Conservation (phyloP, 78 protist genomes). For the Capsaspora owczarzaki region DNA sequence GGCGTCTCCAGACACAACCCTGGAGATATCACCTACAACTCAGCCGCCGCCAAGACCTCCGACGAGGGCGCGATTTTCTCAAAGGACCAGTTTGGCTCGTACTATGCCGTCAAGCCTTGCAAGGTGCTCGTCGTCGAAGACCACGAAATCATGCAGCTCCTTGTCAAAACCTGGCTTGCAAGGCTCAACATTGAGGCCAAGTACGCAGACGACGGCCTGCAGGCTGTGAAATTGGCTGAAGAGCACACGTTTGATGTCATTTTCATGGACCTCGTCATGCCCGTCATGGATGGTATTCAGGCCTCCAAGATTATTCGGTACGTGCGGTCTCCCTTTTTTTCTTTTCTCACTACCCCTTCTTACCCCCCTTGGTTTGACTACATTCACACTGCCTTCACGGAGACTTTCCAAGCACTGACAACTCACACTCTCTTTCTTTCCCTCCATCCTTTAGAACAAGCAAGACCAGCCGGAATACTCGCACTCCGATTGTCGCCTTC, state of each 20-base stretch:
- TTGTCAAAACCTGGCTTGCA: neutral
- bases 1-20: too few species aligned
- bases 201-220: neutral
- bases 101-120: neutral
- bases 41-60: too few species aligned
- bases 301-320: neutral
- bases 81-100: neutral
- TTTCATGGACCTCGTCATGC: conserved; percentile 31
- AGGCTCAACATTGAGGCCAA: neutral
- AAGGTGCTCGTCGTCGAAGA: conserved; percentile 19
- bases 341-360: neutral
- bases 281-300: conserved; percentile 11
- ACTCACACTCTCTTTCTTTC: too few species aligned
- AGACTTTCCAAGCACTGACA: too few species aligned
- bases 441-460: too few species aligned
- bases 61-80: neutral
- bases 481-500: conserved; percentile 7
- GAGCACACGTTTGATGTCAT: conserved; percentile 1
- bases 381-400: too few species aligned
- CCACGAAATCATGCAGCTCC: neutral
- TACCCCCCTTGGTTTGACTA: neutral
- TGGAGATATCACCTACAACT: too few species aligned
- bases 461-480: neutral
- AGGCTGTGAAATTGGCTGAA: neutral
- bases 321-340: neutral